Conservation (phyloP, 192 early-diverging fungal genomes). For the Coemansia sp. region DNA sequence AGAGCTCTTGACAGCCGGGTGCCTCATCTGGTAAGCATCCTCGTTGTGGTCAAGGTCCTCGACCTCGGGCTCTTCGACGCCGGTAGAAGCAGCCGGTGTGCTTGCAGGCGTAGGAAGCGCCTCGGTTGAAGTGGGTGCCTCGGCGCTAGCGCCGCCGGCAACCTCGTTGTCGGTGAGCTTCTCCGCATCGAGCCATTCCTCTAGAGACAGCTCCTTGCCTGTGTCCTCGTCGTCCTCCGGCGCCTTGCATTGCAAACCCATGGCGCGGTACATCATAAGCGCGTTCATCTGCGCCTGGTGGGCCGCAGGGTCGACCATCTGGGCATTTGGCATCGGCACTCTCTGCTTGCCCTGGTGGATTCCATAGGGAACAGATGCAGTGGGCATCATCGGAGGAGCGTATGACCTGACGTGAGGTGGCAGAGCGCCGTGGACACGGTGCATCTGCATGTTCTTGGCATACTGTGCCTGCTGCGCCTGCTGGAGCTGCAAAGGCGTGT, state of each 20-base stretch:
- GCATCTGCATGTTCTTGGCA: slow-evolving; percentile 15
- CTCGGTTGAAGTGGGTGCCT: neutral
- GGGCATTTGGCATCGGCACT: slow-evolving; percentile 44
- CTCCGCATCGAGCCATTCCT: slow-evolving; percentile 53
- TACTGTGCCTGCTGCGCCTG: slow-evolving; percentile 34
- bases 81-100: neutral
- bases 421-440: neutral
- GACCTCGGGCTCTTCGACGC: slow-evolving; percentile 38
- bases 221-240: slow-evolving; percentile 27
- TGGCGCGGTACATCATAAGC: slow-evolving; percentile 53
- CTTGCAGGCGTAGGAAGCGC: slow-evolving; percentile 10
- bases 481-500: slow-evolving; percentile 43
- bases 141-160: slow-evolving; percentile 5
- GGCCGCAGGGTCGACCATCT: slow-evolving; percentile 35
- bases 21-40: slow-evolving; percentile 17
- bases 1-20: slow-evolving; percentile 25
- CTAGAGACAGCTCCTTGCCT: slow-evolving; percentile 34
- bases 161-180: slow-evolving; percentile 40
- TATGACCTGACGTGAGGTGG: neutral
- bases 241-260: slow-evolving; percentile 54
- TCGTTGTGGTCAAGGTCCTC: slow-evolving; percentile 30
- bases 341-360: slow-evolving; percentile 26
- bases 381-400: slow-evolving; percentile 1
- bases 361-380: neutral
- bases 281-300: slow-evolving; percentile 51